Evolutionary conservation across 768 basidiomycete genomes (phyloP), one percentile per base, ranked within the genome.

Genomic region (Hortiboletus flavorubellus): DNA sequence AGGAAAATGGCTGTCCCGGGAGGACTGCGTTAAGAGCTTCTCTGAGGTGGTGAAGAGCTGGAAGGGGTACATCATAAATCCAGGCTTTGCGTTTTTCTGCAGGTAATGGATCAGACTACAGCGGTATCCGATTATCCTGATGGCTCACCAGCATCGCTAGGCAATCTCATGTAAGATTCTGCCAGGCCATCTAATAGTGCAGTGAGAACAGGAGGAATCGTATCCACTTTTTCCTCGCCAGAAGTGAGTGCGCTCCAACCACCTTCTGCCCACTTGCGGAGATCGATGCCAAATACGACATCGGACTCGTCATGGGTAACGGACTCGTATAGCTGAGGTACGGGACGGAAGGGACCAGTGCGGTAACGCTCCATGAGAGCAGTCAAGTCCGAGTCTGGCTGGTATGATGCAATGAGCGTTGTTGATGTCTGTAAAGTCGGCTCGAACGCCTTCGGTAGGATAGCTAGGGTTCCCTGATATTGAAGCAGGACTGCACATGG

Each of bases 11-110:
- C 31, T 76, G 70, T 55, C 73, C 64, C 52, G 71, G 68, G 8
- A 81, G 85, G n/a, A 89, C 72, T 10, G 79, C 82, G 67, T 97
- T 96, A 50, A 98, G 76, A 6, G 79, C 78, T 71, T 93, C 91
- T 53, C 95, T 86, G 31, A 98, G 83, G 55, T 88, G 87, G 63
- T 98, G 95, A 15, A 89, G 81, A 26, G 84, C 83, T 2, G 84
- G 76, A 7, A 98, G 79, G 1, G 94, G 93, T 4, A 91, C 89
- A 63, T 98, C 93, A 71, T 97, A 98, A 51, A 98, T 91, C 95
- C 95, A 98, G 4, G 87, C 76, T 74, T 88, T 93, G 55, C 95
- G 85, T 67, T 84, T 88, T 68, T 95, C 94, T 86, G 66, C 5
- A 35, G 12, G 51, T 21, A n/a, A 52, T 35, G 16, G 12, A 39